phyloP scores from a whole-genome alignment of 371 early-diverging fungal genomes.

The Lichtheimia corymbifera region DNA sequence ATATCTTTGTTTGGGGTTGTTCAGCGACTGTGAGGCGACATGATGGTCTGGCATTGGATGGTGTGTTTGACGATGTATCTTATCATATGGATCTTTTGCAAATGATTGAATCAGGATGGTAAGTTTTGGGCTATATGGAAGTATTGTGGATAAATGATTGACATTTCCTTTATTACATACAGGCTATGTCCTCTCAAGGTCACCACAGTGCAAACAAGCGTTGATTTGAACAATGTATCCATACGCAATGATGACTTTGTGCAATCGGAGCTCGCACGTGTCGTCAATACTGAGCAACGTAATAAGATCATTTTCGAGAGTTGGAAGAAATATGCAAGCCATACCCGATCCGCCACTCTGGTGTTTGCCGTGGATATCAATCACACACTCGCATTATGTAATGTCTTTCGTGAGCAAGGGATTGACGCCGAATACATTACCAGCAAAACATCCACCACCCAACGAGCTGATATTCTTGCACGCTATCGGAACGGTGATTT shows the following conservation, averaged over 20 bases:
- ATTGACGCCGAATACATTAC: constrained; percentile 66
- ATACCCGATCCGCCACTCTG: constrained; percentile 64
- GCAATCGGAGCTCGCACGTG: constrained; percentile 50
- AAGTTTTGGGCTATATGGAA: no score
- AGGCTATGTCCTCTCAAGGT: constrained; percentile 70
- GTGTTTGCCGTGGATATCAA: constrained; percentile 88
- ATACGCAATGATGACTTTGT: constrained; percentile 65
- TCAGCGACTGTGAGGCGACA: constrained; percentile 89
- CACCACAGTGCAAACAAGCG: constrained; percentile 63
- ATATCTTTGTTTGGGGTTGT: constrained; percentile 87
- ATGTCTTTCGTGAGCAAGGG: constrained; percentile 61
- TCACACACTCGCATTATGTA: constrained; percentile 66
- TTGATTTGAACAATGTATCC: constrained; percentile 57
- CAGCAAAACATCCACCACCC: constrained; percentile 52
- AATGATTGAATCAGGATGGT: constrained; percentile 62
- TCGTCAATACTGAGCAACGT: constrained; percentile 66
- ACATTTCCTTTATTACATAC: background rate
- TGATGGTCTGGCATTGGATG: constrained; percentile 73
- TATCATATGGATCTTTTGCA: constrained; percentile 74
- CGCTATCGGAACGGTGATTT: constrained; percentile 66
- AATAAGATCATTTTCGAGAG: constrained; percentile 71
- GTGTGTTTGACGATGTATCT: constrained; percentile 77
- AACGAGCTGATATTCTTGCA: constrained; percentile 57
- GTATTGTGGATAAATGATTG: no score
- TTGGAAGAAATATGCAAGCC: constrained; percentile 57